Evolutionary conservation across 2,329 filamentous ascomycete species (phyloP), one percentile per base, ranked within the genome.

Genomic region (Aureobasidium mangrovei): DNA sequence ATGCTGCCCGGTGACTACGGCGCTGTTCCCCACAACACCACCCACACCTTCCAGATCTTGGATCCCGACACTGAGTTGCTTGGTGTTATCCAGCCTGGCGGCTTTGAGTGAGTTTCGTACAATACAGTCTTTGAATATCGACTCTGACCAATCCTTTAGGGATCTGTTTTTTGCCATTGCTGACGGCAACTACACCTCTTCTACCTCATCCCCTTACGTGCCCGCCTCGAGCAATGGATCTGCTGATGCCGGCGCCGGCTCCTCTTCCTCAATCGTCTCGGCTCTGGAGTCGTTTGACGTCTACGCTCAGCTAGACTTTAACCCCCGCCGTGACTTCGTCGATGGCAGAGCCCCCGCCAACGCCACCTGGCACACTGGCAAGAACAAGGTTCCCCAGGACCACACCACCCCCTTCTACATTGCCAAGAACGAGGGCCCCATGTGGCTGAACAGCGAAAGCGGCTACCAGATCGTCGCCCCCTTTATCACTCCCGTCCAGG

Each of bases 51-150:
- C 64, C 72, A 75, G 59, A 65, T 76, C 12, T 60, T 74, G 9
- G 74, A 77, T 53, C 72, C 73, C 0, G 72, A 76, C 58, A 75
- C 72, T 4, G 70, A 76, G 58, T 68, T 77, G 61, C 66, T 72
- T 1, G 74, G 74, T 2, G 66, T 74, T 0, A 71, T 77, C 43
- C 64, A 67, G 6, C 74, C 74, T 2, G 73, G 75, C 32, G 74
- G 73, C n/a, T 76, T 77, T 48, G 74, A 77, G 4, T 18, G 18
- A 18, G 18, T 18, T 18, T 18, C 18, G 18, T 18, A 18, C 18
- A 18, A 18, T 18, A 18, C 18, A 18, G 18, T 18, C 18, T 18
- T 18, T 18, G 18, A 18, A 18, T 18, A 18, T 18, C 18, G 18
- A 18, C 18, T 18, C 18, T 18, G 18, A 18, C 18, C 18, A 18